Conservation (phyloP, 306 rosid genomes). For the Castanospermum australe region DNA sequence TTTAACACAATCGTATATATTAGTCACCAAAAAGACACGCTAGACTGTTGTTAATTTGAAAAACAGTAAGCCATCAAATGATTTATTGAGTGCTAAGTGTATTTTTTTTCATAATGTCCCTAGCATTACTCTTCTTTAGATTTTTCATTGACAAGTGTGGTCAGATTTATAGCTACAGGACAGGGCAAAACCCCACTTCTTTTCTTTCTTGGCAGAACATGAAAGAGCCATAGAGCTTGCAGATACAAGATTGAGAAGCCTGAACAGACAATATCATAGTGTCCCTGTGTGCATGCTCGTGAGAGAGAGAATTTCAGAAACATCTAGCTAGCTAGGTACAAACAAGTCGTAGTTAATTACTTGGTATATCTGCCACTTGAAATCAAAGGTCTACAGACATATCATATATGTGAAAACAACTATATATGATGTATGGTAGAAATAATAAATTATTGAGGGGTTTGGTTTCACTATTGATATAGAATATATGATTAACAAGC, state of each 20-base stretch:
- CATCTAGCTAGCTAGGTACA: conserved; percentile 22
- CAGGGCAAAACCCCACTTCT: conserved; percentile 5
- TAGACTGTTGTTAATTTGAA: neutral
- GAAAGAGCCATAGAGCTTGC: neutral
- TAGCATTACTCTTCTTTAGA: neutral
- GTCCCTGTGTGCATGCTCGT: conserved; percentile 24
- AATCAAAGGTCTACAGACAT: neutral
- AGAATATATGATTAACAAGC: neutral
- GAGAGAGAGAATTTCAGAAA: conserved; percentile 25
- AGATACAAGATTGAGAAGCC: conserved; percentile 17
- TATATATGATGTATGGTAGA: neutral
- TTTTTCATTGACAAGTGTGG: neutral
- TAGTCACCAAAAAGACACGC: neutral
- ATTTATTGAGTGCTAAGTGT: too few species aligned
- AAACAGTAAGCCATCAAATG: too few species aligned
- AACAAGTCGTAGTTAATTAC: neutral
- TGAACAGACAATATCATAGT: conserved; percentile 20
- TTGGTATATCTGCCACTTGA: neutral
- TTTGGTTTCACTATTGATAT: neutral
- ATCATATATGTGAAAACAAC: neutral
- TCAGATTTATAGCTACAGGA: neutral
- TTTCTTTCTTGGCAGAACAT: neutral
- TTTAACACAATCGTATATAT: neutral
- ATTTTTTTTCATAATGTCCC: neutral
- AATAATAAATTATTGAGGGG: neutral